Base-by-base conservation (phyloP, 129 eudicot genomes). In the Chrysanthemum seticuspe region DNA sequence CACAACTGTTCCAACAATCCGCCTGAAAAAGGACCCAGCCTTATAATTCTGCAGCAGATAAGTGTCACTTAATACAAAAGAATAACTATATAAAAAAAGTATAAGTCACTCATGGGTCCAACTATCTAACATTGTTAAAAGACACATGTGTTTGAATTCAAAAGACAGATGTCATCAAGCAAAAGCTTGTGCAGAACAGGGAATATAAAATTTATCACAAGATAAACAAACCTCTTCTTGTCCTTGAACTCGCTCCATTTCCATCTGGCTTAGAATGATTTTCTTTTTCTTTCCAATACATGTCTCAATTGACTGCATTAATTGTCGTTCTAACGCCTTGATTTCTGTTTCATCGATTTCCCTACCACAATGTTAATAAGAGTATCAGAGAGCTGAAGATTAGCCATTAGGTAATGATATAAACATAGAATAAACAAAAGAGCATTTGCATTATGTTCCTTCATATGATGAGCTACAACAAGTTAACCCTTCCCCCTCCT, bases 331-430 rank as follows among this genome's bases (percentile, higher is more conserved):
- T 76, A 90, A 76, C 51, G 85, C 92, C 82, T 90, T 94, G 71
- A 94, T 94, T 73, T 94, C 99, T 70, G 85, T 83, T 90, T 94
- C 99, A 78, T 90, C 99, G 65, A 90, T 94, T 87, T 94, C 99
- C 76, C 99, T 94, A 62, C 70, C 78, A 87, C 51, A 78, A 13
- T 71, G 81, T 50, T 69, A 21, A 52, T 12, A 81, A 73, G 57
- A 79, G 71, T 62, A 58, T 69, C 59, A 74, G 72, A 55, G 74
- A 75, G 44, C 65, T 34, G 13, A 65, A 66, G 62, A 29, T 23
- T 34, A 65, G 64, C 23, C 56, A 8, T 52, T 18, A 29, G 34
- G 7, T 16, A 51, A 51, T 67, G 36, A 45, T 63, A 73, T 36
- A 68, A 59, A 58, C n/a, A 56, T 62, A 54, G 13, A 65, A 48